phyloP scores from a whole-genome alignment of 495 filamentous ascomycete genomes.

The Aspergillus hancockii region DNA sequence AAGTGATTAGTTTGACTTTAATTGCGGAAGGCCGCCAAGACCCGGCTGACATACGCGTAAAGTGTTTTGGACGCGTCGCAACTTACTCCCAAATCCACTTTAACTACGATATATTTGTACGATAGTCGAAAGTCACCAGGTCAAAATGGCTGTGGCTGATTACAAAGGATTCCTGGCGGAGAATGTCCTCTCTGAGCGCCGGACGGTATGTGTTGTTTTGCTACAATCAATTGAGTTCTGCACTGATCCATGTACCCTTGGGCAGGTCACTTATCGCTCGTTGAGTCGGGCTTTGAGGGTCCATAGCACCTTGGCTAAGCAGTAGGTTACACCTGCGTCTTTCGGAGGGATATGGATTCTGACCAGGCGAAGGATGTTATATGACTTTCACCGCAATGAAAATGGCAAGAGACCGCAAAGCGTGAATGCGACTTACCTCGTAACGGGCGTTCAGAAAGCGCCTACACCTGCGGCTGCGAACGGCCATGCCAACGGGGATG shows the following conservation, averaged over 20 bases:
- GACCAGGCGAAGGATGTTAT: conserved; percentile 68
- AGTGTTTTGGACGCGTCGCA: conserved; percentile 47
- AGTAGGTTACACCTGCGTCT: conserved; percentile 49
- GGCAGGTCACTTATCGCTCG: conserved; percentile 80
- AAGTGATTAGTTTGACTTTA: conserved; percentile 13
- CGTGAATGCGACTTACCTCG: conserved; percentile 84
- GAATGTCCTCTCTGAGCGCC: conserved; percentile 74
- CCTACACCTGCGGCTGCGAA: conserved; percentile 37
- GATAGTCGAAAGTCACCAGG: conserved; percentile 10
- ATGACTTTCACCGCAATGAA: conserved; percentile 79
- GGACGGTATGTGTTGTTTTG: conserved; percentile 56
- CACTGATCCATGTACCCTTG: not conserved
- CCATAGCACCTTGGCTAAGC: conserved; percentile 80
- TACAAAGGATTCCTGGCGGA: conserved; percentile 73
- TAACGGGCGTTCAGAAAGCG: conserved; percentile 61
- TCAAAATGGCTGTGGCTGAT: conserved; percentile 53
- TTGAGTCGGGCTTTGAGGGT: conserved; percentile 78
- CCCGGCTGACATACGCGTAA: conserved; percentile 53
- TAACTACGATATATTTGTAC: not conserved
- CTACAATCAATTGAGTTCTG: not conserved
- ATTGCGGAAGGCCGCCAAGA: conserved; percentile 37
- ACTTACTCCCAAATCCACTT: not conserved
- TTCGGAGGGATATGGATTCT: conserved; percentile 8
- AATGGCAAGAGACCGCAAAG: conserved; percentile 72
- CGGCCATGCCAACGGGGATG: conserved; percentile 36